A percentile compares a stretch with the other conserved stretches of the same genome.
phyloP scores from a whole-genome alignment of 257 asterid species.

The Solanum acaule region DNA sequence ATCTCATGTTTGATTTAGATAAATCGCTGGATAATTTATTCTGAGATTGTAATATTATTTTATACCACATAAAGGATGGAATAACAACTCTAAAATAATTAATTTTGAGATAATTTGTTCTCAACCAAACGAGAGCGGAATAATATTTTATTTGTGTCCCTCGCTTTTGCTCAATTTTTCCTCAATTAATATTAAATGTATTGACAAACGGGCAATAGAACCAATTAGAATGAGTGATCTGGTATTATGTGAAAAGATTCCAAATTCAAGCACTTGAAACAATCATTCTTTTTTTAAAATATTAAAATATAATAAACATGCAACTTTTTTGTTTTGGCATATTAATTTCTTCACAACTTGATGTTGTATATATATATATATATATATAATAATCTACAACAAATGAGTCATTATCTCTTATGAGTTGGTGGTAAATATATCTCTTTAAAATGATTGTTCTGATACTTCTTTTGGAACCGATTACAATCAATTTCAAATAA shows the following conservation, averaged over 20 bases:
- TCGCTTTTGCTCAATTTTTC: not conserved
- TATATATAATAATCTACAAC: not conserved
- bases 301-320: not conserved
- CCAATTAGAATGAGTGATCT: not conserved
- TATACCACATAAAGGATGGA: too few relatives aligned
- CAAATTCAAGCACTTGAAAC: not conserved
- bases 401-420: not conserved
- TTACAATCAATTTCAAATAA: too few relatives aligned
- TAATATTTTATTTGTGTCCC: not conserved
- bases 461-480: too few relatives aligned
- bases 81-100: too few relatives aligned
- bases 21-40: too few relatives aligned
- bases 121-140: not conserved
- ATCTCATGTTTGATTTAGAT: too few relatives aligned
- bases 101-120: too few relatives aligned
- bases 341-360: not conserved
- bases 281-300: not conserved
- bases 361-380: not conserved
- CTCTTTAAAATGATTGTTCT: not conserved
- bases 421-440: not conserved
- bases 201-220: not conserved
- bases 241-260: not conserved
- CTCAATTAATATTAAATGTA: not conserved
- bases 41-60: too few relatives aligned
- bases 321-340: not conserved